Base-by-base conservation (phyloP, 2,329 filamentous ascomycete species). In the Ustulina deusta region DNA sequence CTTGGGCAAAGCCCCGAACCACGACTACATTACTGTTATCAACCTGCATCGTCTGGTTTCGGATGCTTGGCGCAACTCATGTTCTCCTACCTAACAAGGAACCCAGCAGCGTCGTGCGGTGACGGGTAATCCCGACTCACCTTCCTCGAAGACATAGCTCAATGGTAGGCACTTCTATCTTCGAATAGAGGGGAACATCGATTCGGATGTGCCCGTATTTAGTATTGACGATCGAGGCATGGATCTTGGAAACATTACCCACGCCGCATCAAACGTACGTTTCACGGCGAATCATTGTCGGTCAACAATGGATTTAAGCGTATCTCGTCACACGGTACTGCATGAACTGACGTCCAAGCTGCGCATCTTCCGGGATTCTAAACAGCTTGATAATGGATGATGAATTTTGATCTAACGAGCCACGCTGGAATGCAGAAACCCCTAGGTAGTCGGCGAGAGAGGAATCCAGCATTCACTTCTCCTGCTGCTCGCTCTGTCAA, bases 191-290 rank as follows among this genome's bases (percentile, higher is more conserved):
- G 10, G 10, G 51, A 42, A 20, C 48, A 44, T 15, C 17, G n/a
- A 42, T 55, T 54, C 27, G 25, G 46, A 22, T 46, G 58, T 27
- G 58, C 13, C 44, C 42, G 60, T 59, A 27, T 13, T n/a, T 29
- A 20, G 44, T 38, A 55, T 40, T 17, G 25, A 38, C 34, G 48
- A 25, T 27, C 55, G n/a, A 42, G 25, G 42, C 34, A 61, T 38
- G 17, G 27, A 61, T 64, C 49, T 58, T 29, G 25, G 49, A 32
- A 60, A 54, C n/a, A 17, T 59, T 32, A 56, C 36, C 22, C 61
- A 48, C 44, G 56, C 60, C 64, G 61, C 63, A 57, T 36, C 25
- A 32, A 54, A 42, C 56, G 55, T 27, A 15, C 17, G 40, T 34
- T 55, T 42, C 36, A 20, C 55, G 25, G 48, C 58, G 46, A 56